Evolutionary conservation across 225 moss, liverwort and hornwort genomes (phyloP), one percentile per base, ranked within the genome.

Genomic region (Thuidium tamariscinum): DNA sequence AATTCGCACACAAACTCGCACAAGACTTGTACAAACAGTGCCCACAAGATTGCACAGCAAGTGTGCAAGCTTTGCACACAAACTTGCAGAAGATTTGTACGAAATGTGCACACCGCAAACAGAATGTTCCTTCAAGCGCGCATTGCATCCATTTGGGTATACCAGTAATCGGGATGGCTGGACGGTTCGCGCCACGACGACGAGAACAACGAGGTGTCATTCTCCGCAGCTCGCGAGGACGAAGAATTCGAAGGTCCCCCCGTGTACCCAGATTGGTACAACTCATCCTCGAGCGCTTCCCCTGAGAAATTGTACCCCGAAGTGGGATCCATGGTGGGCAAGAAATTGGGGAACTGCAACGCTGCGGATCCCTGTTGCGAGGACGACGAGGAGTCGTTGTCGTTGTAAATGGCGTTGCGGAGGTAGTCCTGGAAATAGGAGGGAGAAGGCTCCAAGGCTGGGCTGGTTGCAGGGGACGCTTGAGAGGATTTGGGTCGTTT

Each of bases 161-260:
- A 92, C 92, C 92, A 92, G 37, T 59, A 84, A 46, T 90, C 90
- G 30, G 82, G 46, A 25, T 91, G 89, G 85, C n/a, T 59, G 19
- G 71, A 14, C 48, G 74, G 60, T 13, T 91, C 87, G 5, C 89
- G 87, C 87, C 87, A 89, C 9, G 88, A 73, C n/a, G 88, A 85
- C 39, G 87, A 68, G 57, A 84, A 89, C 22, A 83, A 46, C 57
- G 81, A 64, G 7, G 61, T 30, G 5, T 92, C 90, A 44, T 86
- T 77, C 56, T 88, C 89, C 7, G 61, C 5, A 5, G 81, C 86
- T 9, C 82, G 44, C 12, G 88, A 83, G 29, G 72, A 66, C 41
- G 55, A 64, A 37, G 84, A 85, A 51, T 62, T 84, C 52, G 84
- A 76, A 30, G 85, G 54, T 19, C 19, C 83, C 4, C 51, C 75